A percentile compares a stretch with the other conserved stretches of the same genome.
phyloP scores from a whole-genome alignment of 306 rosid genomes.

The Alnus rubra region DNA sequence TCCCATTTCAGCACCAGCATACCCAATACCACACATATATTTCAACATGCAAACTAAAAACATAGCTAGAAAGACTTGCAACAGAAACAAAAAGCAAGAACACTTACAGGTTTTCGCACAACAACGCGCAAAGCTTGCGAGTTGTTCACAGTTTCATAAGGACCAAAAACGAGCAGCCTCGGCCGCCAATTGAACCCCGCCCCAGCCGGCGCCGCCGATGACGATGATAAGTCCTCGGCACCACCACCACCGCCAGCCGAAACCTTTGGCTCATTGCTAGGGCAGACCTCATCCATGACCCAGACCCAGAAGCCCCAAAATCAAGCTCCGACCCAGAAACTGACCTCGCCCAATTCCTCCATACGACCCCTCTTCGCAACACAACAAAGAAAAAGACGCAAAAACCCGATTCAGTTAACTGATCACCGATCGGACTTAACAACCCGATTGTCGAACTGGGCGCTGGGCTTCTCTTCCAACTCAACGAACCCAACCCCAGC shows the following conservation, averaged over 20 bases:
- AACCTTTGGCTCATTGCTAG: constrained; percentile 47
- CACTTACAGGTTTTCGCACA: constrained; percentile 74
- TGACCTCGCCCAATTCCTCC: constrained; percentile 47
- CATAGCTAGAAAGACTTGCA: constrained; percentile 15
- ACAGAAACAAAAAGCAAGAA: neutral
- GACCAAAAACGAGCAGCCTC: constrained; percentile 55
- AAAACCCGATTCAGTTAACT: neutral
- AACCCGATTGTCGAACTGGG: neutral
- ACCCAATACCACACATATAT: neutral
- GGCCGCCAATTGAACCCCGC: constrained; percentile 53
- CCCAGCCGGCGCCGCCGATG: constrained; percentile 29
- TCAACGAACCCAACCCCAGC: constrained; percentile 5
- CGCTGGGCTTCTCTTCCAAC: neutral
- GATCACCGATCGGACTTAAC: neutral
- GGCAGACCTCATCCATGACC: constrained; percentile 77
- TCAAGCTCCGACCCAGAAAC: constrained; percentile 47
- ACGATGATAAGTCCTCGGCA: constrained; percentile 17
- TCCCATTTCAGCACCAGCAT: neutral
- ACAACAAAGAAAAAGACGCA: neutral
- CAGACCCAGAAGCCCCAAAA: constrained; percentile 41
- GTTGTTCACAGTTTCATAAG: constrained; percentile 51
- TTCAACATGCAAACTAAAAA: constrained; percentile 1
- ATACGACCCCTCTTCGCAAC: neutral
- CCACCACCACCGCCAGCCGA: constrained; percentile 29
- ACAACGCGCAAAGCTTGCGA: constrained; percentile 47